phyloP scores from a whole-genome alignment of 768 basidiomycete genomes.

The Strobilomyces dryophilus region DNA sequence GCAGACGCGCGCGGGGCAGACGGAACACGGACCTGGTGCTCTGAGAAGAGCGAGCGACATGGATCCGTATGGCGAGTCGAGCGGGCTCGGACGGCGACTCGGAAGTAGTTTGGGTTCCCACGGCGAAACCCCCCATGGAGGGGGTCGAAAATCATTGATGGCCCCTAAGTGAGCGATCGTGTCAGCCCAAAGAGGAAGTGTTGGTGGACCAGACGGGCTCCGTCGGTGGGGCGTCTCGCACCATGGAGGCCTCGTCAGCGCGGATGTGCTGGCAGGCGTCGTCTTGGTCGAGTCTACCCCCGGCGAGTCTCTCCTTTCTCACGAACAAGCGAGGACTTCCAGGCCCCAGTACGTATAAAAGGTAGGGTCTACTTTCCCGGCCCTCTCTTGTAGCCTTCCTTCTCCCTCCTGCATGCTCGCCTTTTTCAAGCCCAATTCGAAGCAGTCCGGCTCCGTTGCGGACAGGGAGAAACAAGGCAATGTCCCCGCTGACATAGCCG shows the following conservation, averaged over 20 bases:
- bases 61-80: not conserved
- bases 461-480: not conserved
- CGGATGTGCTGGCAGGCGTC: not conserved
- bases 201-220: not conserved
- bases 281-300: not conserved
- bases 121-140: constrained; percentile 6
- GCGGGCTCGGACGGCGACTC: not conserved
- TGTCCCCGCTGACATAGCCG: constrained; percentile 2
- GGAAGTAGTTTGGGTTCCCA: constrained; percentile 1
- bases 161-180: constrained; percentile 10
- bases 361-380: constrained; percentile 3
- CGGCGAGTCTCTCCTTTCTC: constrained; percentile 18
- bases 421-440: constrained; percentile 21
- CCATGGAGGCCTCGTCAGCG: not conserved
- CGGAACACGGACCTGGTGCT: constrained; percentile 29
- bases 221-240: too few relatives aligned
- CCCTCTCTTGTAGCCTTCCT: constrained; percentile 1
- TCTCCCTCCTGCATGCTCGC: constrained; percentile 17
- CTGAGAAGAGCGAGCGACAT: constrained; percentile 46
- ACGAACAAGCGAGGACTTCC: constrained; percentile 21
- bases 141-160: constrained; percentile 5
- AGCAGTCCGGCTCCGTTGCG: constrained; percentile 5
- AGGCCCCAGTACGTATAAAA: constrained; percentile 27
- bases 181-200: not conserved
- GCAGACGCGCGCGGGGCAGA: constrained; percentile 34